These are phyloP conservation scores for Aspergillus japonicus DNA, from an alignment of 2,329 filamentous ascomycete genomes.

Conservation along the genomic window DNA sequence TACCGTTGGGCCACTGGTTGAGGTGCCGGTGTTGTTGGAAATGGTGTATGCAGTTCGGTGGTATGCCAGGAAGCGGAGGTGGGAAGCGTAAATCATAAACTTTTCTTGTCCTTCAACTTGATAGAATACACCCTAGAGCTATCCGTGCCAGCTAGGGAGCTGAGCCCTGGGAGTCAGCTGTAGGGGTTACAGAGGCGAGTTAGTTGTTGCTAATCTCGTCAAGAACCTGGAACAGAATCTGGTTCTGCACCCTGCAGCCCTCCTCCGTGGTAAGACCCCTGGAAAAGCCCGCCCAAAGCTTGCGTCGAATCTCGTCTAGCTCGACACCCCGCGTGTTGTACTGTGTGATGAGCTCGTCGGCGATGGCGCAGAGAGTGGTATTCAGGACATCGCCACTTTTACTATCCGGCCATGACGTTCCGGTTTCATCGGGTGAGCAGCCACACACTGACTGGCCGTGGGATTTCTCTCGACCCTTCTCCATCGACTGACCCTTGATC, in stretches of 20 bases:
- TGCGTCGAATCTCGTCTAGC: constrained; percentile 35
- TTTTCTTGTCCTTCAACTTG: neutral
- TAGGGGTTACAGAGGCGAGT: neutral
- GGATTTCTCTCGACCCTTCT: no score
- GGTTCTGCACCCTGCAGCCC: constrained; percentile 41
- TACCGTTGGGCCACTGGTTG: constrained; percentile 81
- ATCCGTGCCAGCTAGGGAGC: neutral
- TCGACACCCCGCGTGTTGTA: constrained; percentile 39
- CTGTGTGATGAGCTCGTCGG: constrained; percentile 38
- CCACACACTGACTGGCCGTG: constrained; percentile 23
- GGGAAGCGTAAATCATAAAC: constrained; percentile 16
- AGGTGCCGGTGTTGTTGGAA: constrained; percentile 76
- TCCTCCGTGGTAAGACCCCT: constrained; percentile 26
- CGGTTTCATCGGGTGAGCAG: constrained; percentile 20
- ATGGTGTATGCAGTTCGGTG: constrained; percentile 69
- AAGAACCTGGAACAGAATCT: constrained; percentile 44
- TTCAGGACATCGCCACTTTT: constrained; percentile 29
- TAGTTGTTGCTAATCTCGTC: constrained; percentile 38
- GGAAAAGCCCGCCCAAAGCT: constrained; percentile 36
- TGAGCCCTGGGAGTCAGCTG: neutral
- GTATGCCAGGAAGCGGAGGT: constrained; percentile 28
- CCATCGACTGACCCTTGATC: no score
- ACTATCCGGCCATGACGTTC: constrained; percentile 20
- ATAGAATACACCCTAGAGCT: neutral
- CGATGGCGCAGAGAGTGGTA: constrained; percentile 40